Conservation (phyloP, 352 stramenopile species). For the Phytophthora sp. region DNA sequence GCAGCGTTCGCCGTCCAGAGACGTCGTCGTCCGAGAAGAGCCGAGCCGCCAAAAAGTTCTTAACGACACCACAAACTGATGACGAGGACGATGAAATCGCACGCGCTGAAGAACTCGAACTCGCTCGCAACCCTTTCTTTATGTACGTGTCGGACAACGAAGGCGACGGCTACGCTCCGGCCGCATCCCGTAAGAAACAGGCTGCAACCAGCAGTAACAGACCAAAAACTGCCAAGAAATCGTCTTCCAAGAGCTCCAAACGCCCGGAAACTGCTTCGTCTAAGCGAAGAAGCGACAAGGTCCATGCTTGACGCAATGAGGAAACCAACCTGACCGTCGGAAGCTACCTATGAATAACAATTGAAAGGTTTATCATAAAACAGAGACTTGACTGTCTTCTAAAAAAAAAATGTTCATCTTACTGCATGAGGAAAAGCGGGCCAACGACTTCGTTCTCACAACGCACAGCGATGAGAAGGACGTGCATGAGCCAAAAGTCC, state of each 20-base stretch:
- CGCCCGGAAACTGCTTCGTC: slow-evolving; percentile 61
- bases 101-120: slow-evolving; percentile 69
- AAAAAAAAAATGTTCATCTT: slow-evolving; percentile 32
- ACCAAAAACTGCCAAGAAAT: slow-evolving; percentile 70
- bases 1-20: slow-evolving; percentile 68
- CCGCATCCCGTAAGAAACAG: slow-evolving; percentile 57
- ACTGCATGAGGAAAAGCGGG: slow-evolving; percentile 55
- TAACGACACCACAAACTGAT: slow-evolving; percentile 26
- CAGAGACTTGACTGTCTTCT: too few species aligned
- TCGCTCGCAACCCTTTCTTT: slow-evolving; percentile 80
- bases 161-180: slow-evolving; percentile 77
- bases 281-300: slow-evolving; percentile 65
- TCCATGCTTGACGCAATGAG: too few species aligned
- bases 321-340: too few species aligned
- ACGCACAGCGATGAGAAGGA: slow-evolving; percentile 69
- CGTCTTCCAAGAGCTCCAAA: slow-evolving; percentile 55
- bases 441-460: slow-evolving; percentile 70
- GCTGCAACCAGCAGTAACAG: slow-evolving; percentile 29
- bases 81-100: slow-evolving; percentile 70
- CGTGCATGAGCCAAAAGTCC: slow-evolving; percentile 75
- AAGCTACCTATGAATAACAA: too few species aligned
- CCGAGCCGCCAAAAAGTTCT: slow-evolving; percentile 50
- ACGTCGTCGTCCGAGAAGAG: slow-evolving; percentile 74
- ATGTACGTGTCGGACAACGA: slow-evolving; percentile 87
- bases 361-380: too few species aligned